Evolutionary conservation across 1,139 yeast genomes (phyloP), one percentile per base, ranked within the genome.

Genomic region (Zygosaccharomyces pseudobailii): DNA sequence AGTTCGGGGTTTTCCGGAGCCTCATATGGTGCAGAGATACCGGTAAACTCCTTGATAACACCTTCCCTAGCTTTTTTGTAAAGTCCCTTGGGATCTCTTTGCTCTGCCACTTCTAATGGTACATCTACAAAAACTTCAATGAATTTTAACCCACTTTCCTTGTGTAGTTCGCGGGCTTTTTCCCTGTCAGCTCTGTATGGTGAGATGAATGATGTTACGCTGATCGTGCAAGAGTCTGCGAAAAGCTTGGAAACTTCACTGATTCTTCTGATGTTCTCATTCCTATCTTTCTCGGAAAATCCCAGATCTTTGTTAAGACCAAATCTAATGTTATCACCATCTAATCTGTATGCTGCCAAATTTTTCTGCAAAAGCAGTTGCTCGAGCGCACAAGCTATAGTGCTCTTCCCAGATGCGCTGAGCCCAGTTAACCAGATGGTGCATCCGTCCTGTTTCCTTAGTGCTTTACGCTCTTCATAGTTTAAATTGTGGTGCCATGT

Each of bases 11-110:
- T 64, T 55, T 78, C 84, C 42, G 97, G 97, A 2, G 87, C 94
- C 73, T 90, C 97, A 67, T 90, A 90, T 34, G 97, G 97, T 13
- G 96, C 97, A 57, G 90, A 83, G 52, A 90, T 84, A 48, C 97
- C 97, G 21, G 97, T 90, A 71, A 90, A 90, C 65, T 90, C 96
- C 70, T 87, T 87, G 67, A 90, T 90, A 54, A 85, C 74, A 28
- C 97, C 97, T 61, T 89, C 95, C 66, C 97, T 82, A 21, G 97
- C 97, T 76, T 90, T 90, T 71, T 89, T 88, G 74, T 90, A 90
- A 57, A 90, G 75, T 7, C 97, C 97, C 74, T 90, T 90, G 54
- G 97, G 97, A 69, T 90, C 97, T 71, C 97, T 86, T 69, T 87
- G 78, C 73, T 90, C 97, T 45, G 97, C 97, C 51, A 89, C 88